Base-by-base conservation (phyloP, 2,329 filamentous ascomycete genomes). In the Biscogniauxia sp. region DNA sequence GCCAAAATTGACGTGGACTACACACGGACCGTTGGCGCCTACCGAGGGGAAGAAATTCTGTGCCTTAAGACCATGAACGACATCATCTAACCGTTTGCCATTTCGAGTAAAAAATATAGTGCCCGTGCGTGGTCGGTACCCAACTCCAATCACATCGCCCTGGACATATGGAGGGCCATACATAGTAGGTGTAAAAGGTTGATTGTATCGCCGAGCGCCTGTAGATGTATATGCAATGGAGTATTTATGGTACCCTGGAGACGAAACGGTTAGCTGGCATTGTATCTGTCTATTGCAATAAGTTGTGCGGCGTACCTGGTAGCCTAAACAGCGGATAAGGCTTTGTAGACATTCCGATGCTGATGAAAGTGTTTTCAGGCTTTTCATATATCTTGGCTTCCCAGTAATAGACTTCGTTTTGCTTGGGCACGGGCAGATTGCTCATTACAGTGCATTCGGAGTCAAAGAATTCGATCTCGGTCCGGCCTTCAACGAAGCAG, bases 331-430 rank as follows among this genome's bases (percentile, higher is more conserved):
- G 80, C 19, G 95, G 95, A 75, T 99, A 99, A 7, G 95, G 95
- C 74, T 99, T 99, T 20, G 95, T 99, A 53, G 91, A 91, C 82
- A 99, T 91, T 67, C 95, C 95, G 69, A 99, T 93, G 73, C 91
- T 93, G 64, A 99, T 84, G 66, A 92, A 79, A 0, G 92, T 96
- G 61, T 80, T 87, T 65, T 98, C 95, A 3, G 95, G 93, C 78
- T 98, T 98, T 64, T 99, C 95, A 78, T 96, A 99, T 57, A 99
- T 90, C 81, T 99, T 99, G 59, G 93, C 91, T 76, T 99, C 95
- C 95, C 95, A 99, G 77, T 99, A 99, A 76, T 99, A 99, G 11
- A 98, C 94, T 72, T 99, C 95, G 73, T 99, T 99, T 74, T 99
- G 95, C 73, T 99, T 99, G 15, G 95, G 95, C 7, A 99, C 92